phyloP scores from a whole-genome alignment of 345 rosid genomes.

The Ricinus communis region DNA sequence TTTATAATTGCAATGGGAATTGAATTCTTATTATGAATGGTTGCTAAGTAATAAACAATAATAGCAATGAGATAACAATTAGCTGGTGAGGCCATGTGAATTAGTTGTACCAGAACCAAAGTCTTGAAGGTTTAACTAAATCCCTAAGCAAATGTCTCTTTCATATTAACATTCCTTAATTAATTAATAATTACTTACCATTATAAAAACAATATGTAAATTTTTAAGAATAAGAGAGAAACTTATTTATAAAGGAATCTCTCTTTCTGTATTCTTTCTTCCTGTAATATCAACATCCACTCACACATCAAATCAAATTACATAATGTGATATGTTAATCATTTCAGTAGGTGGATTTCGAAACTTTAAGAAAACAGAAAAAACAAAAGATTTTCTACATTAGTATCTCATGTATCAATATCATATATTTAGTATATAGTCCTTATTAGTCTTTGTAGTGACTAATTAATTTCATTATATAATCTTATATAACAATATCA shows the following conservation, averaged over 20 bases:
- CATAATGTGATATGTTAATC: neutral
- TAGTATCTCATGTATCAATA: neutral
- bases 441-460: no score
- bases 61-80: no score
- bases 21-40: no score
- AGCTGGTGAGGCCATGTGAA: neutral
- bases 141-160: conserved; percentile 9
- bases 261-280: neutral
- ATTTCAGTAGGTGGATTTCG: neutral
- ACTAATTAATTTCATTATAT: no score
- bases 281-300: neutral
- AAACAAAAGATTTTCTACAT: neutral
- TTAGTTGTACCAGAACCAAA: conserved; percentile 2
- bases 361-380: neutral
- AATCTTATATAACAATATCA: no score
- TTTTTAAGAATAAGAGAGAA: neutral
- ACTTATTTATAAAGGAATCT: conserved; percentile 4
- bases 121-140: neutral
- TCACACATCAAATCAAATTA: neutral
- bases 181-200: neutral
- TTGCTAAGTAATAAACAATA: no score
- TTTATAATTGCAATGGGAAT: no score
- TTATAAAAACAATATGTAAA: neutral
- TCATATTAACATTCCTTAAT: neutral
- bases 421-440: neutral